Evolutionary conservation across 2,329 filamentous ascomycete species (phyloP), one percentile per base, ranked within the genome.

Genomic region (Ophiocordyceps australis): DNA sequence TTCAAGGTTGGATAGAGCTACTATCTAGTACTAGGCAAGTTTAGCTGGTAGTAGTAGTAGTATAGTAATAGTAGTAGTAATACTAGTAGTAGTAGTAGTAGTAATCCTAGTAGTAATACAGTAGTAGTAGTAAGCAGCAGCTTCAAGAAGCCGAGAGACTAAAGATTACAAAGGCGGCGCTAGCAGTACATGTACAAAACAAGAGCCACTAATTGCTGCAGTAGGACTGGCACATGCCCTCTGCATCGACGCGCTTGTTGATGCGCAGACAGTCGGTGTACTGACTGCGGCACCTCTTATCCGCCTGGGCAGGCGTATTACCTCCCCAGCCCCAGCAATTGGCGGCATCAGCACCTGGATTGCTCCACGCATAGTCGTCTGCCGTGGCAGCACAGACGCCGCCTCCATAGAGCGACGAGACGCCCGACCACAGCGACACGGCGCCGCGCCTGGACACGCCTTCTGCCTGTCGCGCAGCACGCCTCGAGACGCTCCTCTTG

Each of bases 231-330:
- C 61, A 65, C 36, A 58, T 53, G 18, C 43, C 40, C n/a, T n/a
- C n/a, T n/a, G n/a, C n/a, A n/a, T n/a, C 45, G 17, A 55, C 43
- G 9, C 42, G 35, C 31, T 37, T 40, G 42, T 68, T 66, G 16
- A 45, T 40, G 10, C 20, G 24, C 30, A 62, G 36, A 32, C 62
- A 67, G 37, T 65, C 61, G 4, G 34, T 34, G 36, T 61, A 61
- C 48, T 67, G 63, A 13, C 47, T 43, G 30, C 49, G 43, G 42
- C 63, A 67, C 41, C 62, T 60, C 27, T 35, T 39, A 23, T 34
- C 32, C n/a, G 45, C 42, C 27, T 41, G 46, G 27, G 38, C 33
- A 28, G 41, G 42, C 27, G 37, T 36, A 20, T 50, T 49, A 34
- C 45, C 46, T 22, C 38, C 35, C 13, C 35, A 34, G 23, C 41